These are phyloP conservation scores for Cercospora sp. DNA, from an alignment of 2,329 filamentous ascomycete genomes.

Conservation along the genomic window DNA sequence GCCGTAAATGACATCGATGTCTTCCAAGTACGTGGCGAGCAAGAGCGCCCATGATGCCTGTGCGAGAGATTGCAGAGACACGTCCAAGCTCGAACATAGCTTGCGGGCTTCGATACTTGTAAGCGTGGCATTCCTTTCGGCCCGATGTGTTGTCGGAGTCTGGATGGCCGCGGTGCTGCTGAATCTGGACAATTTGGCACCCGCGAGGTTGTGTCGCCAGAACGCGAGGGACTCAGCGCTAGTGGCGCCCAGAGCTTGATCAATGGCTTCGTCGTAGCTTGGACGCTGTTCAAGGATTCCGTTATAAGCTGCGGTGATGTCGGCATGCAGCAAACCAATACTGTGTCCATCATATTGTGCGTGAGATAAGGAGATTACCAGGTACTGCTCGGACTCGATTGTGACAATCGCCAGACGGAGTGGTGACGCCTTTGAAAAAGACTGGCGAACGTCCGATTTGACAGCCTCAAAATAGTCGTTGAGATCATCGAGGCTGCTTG, in stretches of 20 bases:
- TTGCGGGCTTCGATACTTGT: constrained; percentile 46
- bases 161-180: constrained; percentile 32
- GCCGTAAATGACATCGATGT: constrained; percentile 78
- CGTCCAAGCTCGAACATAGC: constrained; percentile 65
- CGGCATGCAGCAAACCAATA: constrained; percentile 68
- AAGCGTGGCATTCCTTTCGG: constrained; percentile 50
- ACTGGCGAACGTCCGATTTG: constrained; percentile 41
- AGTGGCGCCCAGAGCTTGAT: constrained; percentile 52
- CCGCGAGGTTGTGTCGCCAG: constrained; percentile 69
- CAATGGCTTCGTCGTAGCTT: constrained; percentile 56
- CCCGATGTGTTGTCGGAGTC: constrained; percentile 41
- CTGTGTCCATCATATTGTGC: constrained; percentile 91
- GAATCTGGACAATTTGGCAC: constrained; percentile 47
- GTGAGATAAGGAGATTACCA: constrained; percentile 75
- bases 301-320: constrained; percentile 66
- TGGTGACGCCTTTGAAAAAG: constrained; percentile 33
- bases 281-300: constrained; percentile 41
- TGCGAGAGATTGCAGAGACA: constrained; percentile 75
- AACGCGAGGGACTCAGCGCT: constrained; percentile 57
- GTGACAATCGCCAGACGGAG: constrained; percentile 44
- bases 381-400: constrained; percentile 40
- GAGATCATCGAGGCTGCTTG: constrained; percentile 35
- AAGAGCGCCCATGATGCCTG: constrained; percentile 75
- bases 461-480: constrained; percentile 37
- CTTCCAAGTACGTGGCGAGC: constrained; percentile 62